Base-by-base conservation (phyloP, 2,329 filamentous ascomycete species). In the Torrubiella hemipterigena region DNA sequence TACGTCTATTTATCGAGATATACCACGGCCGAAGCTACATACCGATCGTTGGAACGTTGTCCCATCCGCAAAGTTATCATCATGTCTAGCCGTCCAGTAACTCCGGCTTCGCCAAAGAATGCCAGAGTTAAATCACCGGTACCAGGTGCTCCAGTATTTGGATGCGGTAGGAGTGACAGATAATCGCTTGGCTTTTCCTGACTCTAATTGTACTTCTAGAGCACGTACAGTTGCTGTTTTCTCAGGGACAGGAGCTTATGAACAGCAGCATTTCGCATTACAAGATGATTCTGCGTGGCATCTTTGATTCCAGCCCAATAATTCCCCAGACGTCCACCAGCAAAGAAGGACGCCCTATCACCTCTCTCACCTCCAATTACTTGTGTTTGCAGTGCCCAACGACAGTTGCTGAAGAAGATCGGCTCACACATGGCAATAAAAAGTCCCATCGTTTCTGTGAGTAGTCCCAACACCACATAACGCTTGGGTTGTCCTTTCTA, bases 361-460 rank as follows among this genome's bases (percentile, higher is more conserved):
- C 74, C 8, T 73, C 69, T 6, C 54, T 81, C 35, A 78, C 75
- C 11, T 69, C 76, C 28, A 81, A 79, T 45, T 83, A 77, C 48
- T 65, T 84, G 17, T 84, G 79, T 45, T 55, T 84, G 29, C 79
- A 84, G 54, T 89, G 82, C 46, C 73, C 78, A 9, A 68, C 63
- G 30, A 81, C 81, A 15, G 69, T 80, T 36, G 71, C 69, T 10
- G 70, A 76, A 39, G 70, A 79, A 31, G 75, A 81, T 39, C 66
- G 77, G 31, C 55, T 69, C 30, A 70, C 70, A 45, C 82, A 89
- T 53, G 76, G 77, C 10, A 67, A 65, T 12, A 72, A 76, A 34
- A 84, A 81, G 49, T 63, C 64, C 30, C 82, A 89, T 53, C 67
- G 74, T 31, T 85, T 87, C 45, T 84, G 81, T 86, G 63, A 34